Evolutionary conservation across 2,329 filamentous ascomycete genomes (phyloP), one percentile per base, ranked within the genome.

Genomic region (Stemphylium lycopersici): DNA sequence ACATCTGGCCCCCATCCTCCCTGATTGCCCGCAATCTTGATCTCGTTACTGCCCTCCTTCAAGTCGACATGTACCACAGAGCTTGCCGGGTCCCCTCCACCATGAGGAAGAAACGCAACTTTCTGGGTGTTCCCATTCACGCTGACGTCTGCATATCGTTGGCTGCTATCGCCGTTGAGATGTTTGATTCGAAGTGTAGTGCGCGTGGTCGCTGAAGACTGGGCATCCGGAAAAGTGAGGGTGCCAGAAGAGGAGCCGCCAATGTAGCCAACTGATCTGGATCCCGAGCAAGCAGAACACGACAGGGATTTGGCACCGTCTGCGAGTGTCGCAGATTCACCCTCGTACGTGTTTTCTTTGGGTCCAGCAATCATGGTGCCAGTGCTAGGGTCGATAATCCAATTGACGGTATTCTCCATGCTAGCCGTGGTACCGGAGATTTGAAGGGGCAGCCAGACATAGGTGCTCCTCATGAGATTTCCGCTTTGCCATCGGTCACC

Each of bases 401-500:
- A 87, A 52, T 81, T 83, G 8, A 83, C 82, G 22, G 77, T 69
- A 68, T 86, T 82, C 48, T 77, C 72, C 72, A 77, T 78, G 8
- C 62, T 78, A 2, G 84, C 82, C 0, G 74, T 80, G 0, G 78
- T 83, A 0, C 83, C 84, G 1, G 76, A 76, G 55, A 87, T 77
- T 3, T 66, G 76, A 0, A 89, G 71, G 0, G 87, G 87, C 0
- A 89, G 78, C 87, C 86, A 89, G 36, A 89, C 75, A 62, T 89
- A 89, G 0, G 85, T 87, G 46, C 81, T 84, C 0, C 81, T 75
- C 70, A 81, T 82, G 0, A 90, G 78, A 58, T 89, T 85, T n/a
- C 70, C 69, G 4, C 78, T 81, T 0, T 83, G 72, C 87, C 87
- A 90, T 18, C 87, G 82, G 71, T 90, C 87, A 16, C 87, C 87